Evolutionary conservation across 371 early-diverging fungal genomes (phyloP), one percentile per base, ranked within the genome.

Genomic region (Rhizomucor miehei): DNA sequence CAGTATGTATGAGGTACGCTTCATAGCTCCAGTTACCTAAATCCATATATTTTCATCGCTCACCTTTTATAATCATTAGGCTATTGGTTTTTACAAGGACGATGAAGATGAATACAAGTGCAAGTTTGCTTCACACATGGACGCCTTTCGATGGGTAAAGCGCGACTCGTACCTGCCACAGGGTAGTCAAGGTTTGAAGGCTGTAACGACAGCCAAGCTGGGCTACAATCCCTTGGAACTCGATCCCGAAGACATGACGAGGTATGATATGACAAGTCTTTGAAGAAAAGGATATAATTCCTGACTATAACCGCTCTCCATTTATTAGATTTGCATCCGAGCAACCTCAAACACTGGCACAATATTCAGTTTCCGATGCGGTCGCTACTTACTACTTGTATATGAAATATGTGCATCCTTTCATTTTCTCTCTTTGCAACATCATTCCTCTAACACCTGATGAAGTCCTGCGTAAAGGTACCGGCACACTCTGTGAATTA

Each of bases 291-390:
- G 5, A 34, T 16, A 23, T 17, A n/a, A 17, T 35, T 21, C 11
- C 14, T 48, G 0, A 45, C 8, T 53, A 13, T 48, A 34, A 36
- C 39, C 34, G 1, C 1, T 14, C 8, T 29, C 8, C n/a, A n/a
- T 3, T 29, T 3, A 9, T 50, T 17, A 78, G 85, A 46, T 96
- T 90, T 71, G 99, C 99, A 1, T 63, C 82, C 3, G 97, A 97
- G 63, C 79, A 92, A 41, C 99, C 99, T 5, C 97, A 98, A 64
- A 87, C 80, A n/a, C 76, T 99, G 46, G 98, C 99, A 10, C 94
- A 96, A 51, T 99, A 99, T 70, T 99, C 99, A 14, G 99, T 99
- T 23, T 99, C 99, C 48, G 99, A 99, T 82, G 99, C 99, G 5
- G 98, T 99, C 2, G 99, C 99, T 0, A 99, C 99, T 0, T 99